Evolutionary conservation across 1,284 basidiomycete genomes (phyloP), one percentile per base, ranked within the genome.

Genomic region (Marasmius oreades): DNA sequence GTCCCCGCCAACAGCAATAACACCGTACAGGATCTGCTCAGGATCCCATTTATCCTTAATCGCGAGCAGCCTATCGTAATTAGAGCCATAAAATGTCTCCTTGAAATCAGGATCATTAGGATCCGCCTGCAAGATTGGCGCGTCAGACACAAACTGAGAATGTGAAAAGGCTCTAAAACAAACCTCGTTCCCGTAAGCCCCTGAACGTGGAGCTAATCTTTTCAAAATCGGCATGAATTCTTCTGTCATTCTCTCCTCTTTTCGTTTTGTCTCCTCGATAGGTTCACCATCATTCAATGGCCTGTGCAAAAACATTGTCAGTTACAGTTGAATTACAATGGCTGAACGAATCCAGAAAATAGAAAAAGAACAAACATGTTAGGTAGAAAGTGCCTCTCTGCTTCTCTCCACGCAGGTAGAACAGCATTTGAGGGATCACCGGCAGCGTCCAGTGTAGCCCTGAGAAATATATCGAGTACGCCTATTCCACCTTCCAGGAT

Each of bases 11-110:
- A 67, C 65, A 26, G 61, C 54, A 6, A 56, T 66, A 18, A 55
- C 50, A 16, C 60, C 66, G 46, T 64, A 64, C 24, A 67, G 39
- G 3, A 64, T 10, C n/a, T 67, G 62, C 16, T 59, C 58, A 8
- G 64, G 66, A 55, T 67, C 66, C 33, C 56, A 66, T 22, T 58
- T 61, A 24, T 64, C 58, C 34, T 67, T 67, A 22, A 67, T 63
- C 6, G 48, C n/a, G 1, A 66, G 45, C 2, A 67, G 56, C 1
- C 57, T 53, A 4, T 52, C 34, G 46, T 67, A 67, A 45, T 66
- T 63, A 2, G 37, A 6, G 4, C 66, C 66, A 51, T 63, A 67
- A 42, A 67, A 64, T 18, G 53, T 53, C 3, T 46, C 24, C 33
- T 66, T 61, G 57, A 60, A 64, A 37, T 67, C 58, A 1, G 62